Base-by-base conservation (phyloP, 805 yeast species). In the Zygoascus bituminiphila region DNA sequence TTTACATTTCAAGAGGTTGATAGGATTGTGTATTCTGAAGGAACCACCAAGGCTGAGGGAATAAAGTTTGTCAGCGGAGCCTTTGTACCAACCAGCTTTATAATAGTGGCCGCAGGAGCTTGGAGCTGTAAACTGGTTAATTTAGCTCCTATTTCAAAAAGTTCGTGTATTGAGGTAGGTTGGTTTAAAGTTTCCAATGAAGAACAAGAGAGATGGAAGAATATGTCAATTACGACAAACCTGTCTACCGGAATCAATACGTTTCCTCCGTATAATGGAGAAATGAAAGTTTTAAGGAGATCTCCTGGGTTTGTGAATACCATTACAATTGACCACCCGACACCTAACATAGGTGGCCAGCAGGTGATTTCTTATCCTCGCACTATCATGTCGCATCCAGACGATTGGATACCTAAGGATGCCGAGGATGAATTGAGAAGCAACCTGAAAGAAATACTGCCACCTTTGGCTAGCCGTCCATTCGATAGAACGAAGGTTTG, bases 201-300 rank as follows among this genome's bases (percentile, higher is more conserved):
- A 35, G 46, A 44, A 44, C 44, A 29, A 26, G 20, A 33, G 31
- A 14, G 17, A 33, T 44, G 46, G 46, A 44, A 44, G 20, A 36
- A 44, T 26, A 44, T 44, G 46, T 36, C 46, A 10, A 44, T 44
- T 25, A 44, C 46, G 12, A 44, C 46, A 10, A 44, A 44, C 41
- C 21, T 42, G n/a, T 42, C 45, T 19, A 42, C 45, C 2, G 45
- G 45, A 20, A 42, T 42, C 6, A 42, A 42, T 17, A 26, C 22
- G 4, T 42, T 42, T 15, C 45, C 45, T 17, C 45, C 45, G 9
- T 29, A 4, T 24, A 20, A 12, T 9, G 45, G 45, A 26, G 45
- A 42, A 42, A 29, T 42, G 24, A 42, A 42, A 29, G 23, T 19
- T 9, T 10, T 42, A 5, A 14, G 45, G 14, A 24, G 45, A 14